phyloP scores from a whole-genome alignment of 2,329 filamentous ascomycete species.

The Hypoxylon sp. region DNA sequence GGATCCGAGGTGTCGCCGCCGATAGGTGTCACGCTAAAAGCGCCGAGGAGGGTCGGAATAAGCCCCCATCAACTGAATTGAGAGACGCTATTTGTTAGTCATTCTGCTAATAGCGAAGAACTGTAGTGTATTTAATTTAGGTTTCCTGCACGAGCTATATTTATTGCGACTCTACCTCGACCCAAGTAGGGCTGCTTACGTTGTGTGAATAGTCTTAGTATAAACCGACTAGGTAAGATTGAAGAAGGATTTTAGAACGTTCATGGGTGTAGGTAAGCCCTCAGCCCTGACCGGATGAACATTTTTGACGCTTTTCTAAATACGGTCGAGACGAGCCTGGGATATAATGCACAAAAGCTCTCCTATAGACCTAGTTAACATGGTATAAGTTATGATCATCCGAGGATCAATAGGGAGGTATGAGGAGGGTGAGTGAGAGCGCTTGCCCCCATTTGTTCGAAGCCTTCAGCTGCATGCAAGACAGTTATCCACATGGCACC shows the following conservation, averaged over 20 bases:
- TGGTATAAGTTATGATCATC: neutral
- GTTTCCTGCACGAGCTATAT: conserved; percentile 11
- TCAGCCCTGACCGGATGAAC: conserved; percentile 26
- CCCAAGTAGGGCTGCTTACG: neutral
- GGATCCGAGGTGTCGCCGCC: conserved; percentile 28
- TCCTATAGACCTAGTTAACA: neutral
- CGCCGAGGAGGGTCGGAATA: conserved; percentile 32
- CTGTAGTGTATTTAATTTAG: conserved; percentile 1
- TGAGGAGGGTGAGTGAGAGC: neutral
- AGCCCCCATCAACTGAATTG: conserved; percentile 2
- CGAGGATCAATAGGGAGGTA: conserved; percentile 1
- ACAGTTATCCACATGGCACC: conserved; percentile 11
- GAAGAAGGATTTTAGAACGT: neutral
- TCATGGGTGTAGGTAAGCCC: conserved; percentile 20
- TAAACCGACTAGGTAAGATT: conserved; percentile 1
- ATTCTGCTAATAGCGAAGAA: neutral
- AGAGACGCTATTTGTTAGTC: neutral
- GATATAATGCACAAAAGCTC: conserved; percentile 21
- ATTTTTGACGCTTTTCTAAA: conserved; percentile 10
- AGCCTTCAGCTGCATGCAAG: conserved; percentile 20
- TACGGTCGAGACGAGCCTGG: conserved; percentile 9
- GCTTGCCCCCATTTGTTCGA: conserved; percentile 5
- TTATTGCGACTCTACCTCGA: neutral
- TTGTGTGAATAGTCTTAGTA: neutral
- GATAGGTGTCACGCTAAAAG: neutral